These are phyloP conservation scores for Malus hybrid DNA, from an alignment of 331 rosid genomes.

Conservation along the genomic window DNA sequence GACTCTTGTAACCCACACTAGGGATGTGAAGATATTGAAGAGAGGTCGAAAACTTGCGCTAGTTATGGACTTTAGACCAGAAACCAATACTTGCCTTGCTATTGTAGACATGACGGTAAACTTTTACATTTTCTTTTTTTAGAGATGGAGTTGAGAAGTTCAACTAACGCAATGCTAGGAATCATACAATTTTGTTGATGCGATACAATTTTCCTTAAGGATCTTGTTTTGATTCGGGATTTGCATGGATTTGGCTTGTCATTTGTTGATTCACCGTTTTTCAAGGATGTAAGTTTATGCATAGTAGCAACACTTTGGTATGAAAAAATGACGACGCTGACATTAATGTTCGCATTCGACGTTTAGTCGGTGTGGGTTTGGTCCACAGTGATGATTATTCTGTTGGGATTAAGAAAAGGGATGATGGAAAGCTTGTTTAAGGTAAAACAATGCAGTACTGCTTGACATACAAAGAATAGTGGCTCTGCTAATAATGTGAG, in stretches of 20 bases:
- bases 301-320: no score
- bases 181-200: slow-evolving; percentile 33
- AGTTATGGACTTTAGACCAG: slow-evolving; percentile 36
- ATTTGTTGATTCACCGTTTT: background rate
- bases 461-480: no score
- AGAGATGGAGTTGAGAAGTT: slow-evolving; percentile 31
- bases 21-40: slow-evolving; percentile 40
- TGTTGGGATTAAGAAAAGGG: no score
- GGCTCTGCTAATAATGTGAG: no score
- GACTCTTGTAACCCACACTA: slow-evolving; percentile 43
- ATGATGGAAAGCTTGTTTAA: no score
- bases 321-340: no score
- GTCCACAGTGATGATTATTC: no score
- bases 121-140: slow-evolving; percentile 15
- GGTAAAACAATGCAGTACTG: no score
- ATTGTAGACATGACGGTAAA: slow-evolving; percentile 44
- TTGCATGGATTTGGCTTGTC: background rate
- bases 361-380: no score
- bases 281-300: no score
- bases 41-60: slow-evolving; percentile 28
- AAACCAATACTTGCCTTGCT: slow-evolving; percentile 23
- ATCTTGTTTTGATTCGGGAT: background rate
- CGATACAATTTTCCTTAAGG: slow-evolving; percentile 22
- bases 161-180: slow-evolving; percentile 44
- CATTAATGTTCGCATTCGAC: no score